Evolutionary conservation across 2,329 filamentous ascomycete genomes (phyloP), one percentile per base, ranked within the genome.

Genomic region (Coniochaeta hoffmannii): DNA sequence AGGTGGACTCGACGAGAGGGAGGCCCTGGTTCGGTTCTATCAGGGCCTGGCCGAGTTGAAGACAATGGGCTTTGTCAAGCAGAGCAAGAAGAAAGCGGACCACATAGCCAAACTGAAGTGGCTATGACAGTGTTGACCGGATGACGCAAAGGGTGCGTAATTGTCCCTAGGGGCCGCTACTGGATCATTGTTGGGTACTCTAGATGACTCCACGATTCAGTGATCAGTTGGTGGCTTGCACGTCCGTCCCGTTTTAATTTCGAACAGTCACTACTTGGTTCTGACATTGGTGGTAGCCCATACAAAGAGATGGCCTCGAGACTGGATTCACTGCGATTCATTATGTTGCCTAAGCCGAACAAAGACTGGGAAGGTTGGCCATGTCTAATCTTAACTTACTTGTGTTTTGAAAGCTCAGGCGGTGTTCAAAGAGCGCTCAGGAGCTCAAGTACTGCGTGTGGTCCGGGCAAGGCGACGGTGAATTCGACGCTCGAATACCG

Each of bases 81-180:
- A 81, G 58, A 97, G 88, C 66, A 89, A 87, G 72, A 96, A 92
- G 77, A 96, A 96, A 77, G 83, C 86, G 24, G 94, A 97, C 68
- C 93, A 97, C 71, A 76, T 97, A 62, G 86, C 90, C 36, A 97
- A 97, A 75, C 78, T 91, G 84, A 91, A 88, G 68, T 94, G 93
- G 63, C 74, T 94, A 58, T 82, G 38, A 26, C 4, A 12, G 12
- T n/a, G 24, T 46, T 19, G 24, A 15, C 24, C 26, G 11, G 19
- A 28, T 14, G 19, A 22, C 12, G 22, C 24, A 46, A 46, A n/a
- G 12, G 41, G 22, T 15, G 26, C 5, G 32, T 8, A 56, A 54
- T 60, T 63, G 22, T 46, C 11, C 8, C 36, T 19, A 36, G 41
- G 22, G 26, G 41, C 26, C 41, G 19, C 14, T 9, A 11, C 14